These are phyloP conservation scores for Leccinum arenicola DNA, from an alignment of 768 basidiomycete genomes.

Conservation along the genomic window DNA sequence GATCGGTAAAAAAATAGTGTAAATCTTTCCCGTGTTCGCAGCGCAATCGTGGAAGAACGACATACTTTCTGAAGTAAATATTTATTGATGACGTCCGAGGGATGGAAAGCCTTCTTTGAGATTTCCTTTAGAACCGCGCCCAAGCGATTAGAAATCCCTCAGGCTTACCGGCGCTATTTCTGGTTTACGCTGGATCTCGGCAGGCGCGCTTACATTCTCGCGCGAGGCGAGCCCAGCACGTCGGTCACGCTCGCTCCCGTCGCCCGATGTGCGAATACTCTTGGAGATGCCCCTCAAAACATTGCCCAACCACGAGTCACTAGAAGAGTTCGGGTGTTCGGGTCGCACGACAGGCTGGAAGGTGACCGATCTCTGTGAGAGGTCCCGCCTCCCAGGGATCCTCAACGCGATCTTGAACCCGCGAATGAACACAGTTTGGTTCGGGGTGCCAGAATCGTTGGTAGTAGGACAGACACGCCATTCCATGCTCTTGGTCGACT, in stretches of 20 bases:
- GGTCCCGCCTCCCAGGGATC: constrained; percentile 7
- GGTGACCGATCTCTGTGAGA: constrained; percentile 19
- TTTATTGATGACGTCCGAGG: constrained; percentile 23
- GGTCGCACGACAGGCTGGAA: constrained; percentile 1
- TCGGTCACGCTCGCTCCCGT: background rate
- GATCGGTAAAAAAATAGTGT: background rate
- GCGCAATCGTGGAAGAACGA: background rate
- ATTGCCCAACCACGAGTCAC: constrained; percentile 20
- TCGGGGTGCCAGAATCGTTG: constrained; percentile 8
- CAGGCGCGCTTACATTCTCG: background rate
- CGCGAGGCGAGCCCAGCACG: background rate
- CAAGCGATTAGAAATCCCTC: background rate
- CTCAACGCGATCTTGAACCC: constrained; percentile 32
- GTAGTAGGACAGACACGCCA: constrained; percentile 17
- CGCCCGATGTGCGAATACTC: constrained; percentile 11
- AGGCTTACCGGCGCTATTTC: constrained; percentile 18
- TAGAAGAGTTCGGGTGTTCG: background rate
- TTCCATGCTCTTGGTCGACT: constrained; percentile 16
- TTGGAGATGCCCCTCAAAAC: constrained; percentile 17
- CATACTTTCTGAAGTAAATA: constrained; percentile 23
- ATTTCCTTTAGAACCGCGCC: background rate
- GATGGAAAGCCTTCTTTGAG: constrained; percentile 21
- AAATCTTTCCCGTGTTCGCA: background rate
- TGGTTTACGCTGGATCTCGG: constrained; percentile 17
- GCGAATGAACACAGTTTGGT: constrained; percentile 31